These are phyloP conservation scores for Diplodia seriata DNA, from an alignment of 2,329 filamentous ascomycete species.

Conservation along the genomic window DNA sequence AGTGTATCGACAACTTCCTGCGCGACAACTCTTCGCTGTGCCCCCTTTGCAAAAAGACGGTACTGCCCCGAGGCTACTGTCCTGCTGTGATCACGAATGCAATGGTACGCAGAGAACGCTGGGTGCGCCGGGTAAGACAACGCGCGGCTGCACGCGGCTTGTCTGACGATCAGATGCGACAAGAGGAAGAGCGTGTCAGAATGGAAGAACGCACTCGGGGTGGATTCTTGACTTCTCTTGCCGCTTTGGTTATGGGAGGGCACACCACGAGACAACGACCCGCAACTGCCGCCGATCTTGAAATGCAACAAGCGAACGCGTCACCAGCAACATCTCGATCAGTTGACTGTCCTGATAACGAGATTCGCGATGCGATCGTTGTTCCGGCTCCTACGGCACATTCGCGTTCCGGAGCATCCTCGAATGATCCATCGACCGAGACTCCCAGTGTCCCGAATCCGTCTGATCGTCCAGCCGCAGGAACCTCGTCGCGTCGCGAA, in stretches of 20 bases:
- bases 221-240: conserved; percentile 19
- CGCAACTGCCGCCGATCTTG: conserved; percentile 25
- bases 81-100: conserved; percentile 61
- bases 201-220: conserved; percentile 25
- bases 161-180: conserved; percentile 22
- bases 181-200: conserved; percentile 29
- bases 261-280: conserved; percentile 16
- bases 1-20: conserved; percentile 88
- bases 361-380: conserved; percentile 19
- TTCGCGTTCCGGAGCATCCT: conserved; percentile 23
- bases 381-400: conserved; percentile 27
- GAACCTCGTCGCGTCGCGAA: conserved; percentile 46
- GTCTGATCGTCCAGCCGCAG: conserved; percentile 19
- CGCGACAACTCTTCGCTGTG: conserved; percentile 82
- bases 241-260: conserved; percentile 25
- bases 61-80: conserved; percentile 70
- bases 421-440: conserved; percentile 34
- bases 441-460: conserved; percentile 27
- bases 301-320: conserved; percentile 27
- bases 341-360: conserved; percentile 15
- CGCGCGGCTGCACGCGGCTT: conserved; percentile 41
- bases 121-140: conserved; percentile 67
- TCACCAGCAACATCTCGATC: conserved; percentile 11
- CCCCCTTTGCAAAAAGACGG: conserved; percentile 86
- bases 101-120: conserved; percentile 83